phyloP scores from a whole-genome alignment of 2,329 filamentous ascomycete genomes.

The Colletotrichum lentis region DNA sequence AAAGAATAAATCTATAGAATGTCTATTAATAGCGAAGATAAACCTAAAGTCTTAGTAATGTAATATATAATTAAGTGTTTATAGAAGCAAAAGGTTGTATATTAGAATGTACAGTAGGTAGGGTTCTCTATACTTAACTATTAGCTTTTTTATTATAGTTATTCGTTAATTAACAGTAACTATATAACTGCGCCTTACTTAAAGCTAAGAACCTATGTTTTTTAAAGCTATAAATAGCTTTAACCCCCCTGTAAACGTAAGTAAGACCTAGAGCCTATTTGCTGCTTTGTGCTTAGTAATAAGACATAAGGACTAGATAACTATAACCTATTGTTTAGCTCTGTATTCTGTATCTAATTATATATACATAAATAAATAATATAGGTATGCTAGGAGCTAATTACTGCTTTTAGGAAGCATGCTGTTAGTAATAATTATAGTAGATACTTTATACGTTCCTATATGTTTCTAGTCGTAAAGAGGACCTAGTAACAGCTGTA shows the following conservation, averaged over 20 bases:
- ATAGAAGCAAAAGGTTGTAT: too few species aligned
- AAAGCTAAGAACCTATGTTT: background rate
- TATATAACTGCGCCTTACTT: background rate
- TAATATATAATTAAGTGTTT: too few species aligned
- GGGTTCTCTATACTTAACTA: too few species aligned
- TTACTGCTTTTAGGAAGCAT: background rate
- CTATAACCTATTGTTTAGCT: too few species aligned
- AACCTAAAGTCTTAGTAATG: too few species aligned
- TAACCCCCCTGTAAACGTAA: background rate
- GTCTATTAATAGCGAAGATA: too few species aligned
- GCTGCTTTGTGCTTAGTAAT: background rate
- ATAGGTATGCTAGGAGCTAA: background rate
- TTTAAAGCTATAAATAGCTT: background rate
- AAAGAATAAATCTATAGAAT: too few species aligned
- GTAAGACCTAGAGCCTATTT: background rate
- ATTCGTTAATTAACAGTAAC: background rate
- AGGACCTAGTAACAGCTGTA: background rate
- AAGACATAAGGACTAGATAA: background rate
- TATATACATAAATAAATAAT: background rate
- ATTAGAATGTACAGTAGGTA: too few species aligned
- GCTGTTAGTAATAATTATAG: background rate
- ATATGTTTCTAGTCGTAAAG: background rate
- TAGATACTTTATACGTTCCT: background rate
- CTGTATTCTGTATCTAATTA: too few species aligned
- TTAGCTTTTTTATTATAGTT: too few species aligned